Percentiles rank a stretch among this genome's conserved stretches.
Evolutionary conservation across 352 stramenopile genomes (phyloP).

Genomic region (Pythium periplocum): DNA sequence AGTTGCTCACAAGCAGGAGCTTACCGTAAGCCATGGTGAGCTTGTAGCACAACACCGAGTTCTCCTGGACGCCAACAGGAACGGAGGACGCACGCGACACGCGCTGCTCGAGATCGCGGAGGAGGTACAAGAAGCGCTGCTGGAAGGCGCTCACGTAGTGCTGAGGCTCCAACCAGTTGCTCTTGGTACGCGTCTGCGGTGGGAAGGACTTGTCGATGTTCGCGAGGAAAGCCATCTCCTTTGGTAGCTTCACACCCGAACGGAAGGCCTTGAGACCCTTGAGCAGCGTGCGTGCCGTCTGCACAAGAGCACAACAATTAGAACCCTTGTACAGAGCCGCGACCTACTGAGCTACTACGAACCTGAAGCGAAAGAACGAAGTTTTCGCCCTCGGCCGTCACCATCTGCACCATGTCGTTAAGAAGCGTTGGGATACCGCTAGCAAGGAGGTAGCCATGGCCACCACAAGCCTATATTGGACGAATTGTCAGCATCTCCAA

Average conservation of each 20-base stretch:
- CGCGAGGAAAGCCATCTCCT: slow-evolving; percentile 36
- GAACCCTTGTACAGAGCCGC: neutral
- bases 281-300: slow-evolving; percentile 38
- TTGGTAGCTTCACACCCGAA: slow-evolving; percentile 19
- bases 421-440: slow-evolving; percentile 79
- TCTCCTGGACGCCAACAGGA: slow-evolving; percentile 44
- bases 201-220: slow-evolving; percentile 34
- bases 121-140: slow-evolving; percentile 50
- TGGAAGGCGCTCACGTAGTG: slow-evolving; percentile 39
- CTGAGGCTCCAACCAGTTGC: slow-evolving; percentile 30
- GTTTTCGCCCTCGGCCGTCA: slow-evolving; percentile 96
- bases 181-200: slow-evolving; percentile 15
- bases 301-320: neutral
- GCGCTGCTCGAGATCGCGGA: slow-evolving; percentile 33
- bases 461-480: slow-evolving; percentile 78
- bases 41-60: slow-evolving; percentile 60
- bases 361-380: slow-evolving; percentile 92
- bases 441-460: slow-evolving; percentile 90
- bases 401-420: slow-evolving; percentile 91
- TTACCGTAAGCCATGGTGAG: slow-evolving; percentile 53
- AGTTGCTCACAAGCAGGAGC: slow-evolving; percentile 43
- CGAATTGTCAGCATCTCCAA: no score
- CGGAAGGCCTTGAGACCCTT: slow-evolving; percentile 41
- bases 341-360: slow-evolving; percentile 9
- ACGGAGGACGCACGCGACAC: slow-evolving; percentile 21